A percentile compares a stretch with the other conserved stretches of the same genome.
phyloP scores from a whole-genome alignment of 2,329 filamentous ascomycete genomes.

The Rachicladosporium sp. region DNA sequence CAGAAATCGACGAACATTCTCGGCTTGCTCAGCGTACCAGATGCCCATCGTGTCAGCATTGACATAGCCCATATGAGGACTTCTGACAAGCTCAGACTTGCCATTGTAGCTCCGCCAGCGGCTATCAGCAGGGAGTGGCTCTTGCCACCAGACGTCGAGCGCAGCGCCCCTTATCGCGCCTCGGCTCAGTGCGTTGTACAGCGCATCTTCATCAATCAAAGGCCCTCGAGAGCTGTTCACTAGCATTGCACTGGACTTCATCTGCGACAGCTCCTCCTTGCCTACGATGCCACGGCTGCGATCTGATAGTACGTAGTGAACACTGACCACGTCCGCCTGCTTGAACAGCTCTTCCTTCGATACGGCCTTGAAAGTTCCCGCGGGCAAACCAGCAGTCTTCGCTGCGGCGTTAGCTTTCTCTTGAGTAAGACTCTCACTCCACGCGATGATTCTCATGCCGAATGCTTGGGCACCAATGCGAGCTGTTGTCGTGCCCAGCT shows the following conservation, averaged over 20 bases:
- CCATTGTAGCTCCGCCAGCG: constrained; percentile 54
- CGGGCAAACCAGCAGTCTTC: constrained; percentile 46
- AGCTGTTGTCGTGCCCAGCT: constrained; percentile 56
- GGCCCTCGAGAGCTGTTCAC: constrained; percentile 60
- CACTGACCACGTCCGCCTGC: constrained; percentile 52
- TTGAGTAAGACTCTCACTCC: constrained; percentile 70
- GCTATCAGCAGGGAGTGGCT: constrained; percentile 53
- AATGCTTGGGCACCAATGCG: constrained; percentile 58
- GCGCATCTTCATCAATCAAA: constrained; percentile 50
- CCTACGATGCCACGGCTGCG: constrained; percentile 55
- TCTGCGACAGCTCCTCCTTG: constrained; percentile 43
- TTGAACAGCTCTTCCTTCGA: constrained; percentile 54
- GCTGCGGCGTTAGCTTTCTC: constrained; percentile 60
- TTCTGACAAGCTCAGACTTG: constrained; percentile 52
- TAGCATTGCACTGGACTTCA: constrained; percentile 54
- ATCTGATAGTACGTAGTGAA: constrained; percentile 60
- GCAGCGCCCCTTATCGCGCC: constrained; percentile 53
- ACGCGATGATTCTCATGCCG: constrained; percentile 64
- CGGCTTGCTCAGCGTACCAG: constrained; percentile 60
- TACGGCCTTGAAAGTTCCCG: constrained; percentile 56
- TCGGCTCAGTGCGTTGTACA: constrained; percentile 44
- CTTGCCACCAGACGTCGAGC: constrained; percentile 58
- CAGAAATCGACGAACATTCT: constrained; percentile 53
- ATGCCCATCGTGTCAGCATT: constrained; percentile 41
- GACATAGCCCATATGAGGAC: constrained; percentile 74